These are phyloP conservation scores for Daedaleopsis sinensis DNA, from an alignment of 768 basidiomycete species.

Conservation along the genomic window DNA sequence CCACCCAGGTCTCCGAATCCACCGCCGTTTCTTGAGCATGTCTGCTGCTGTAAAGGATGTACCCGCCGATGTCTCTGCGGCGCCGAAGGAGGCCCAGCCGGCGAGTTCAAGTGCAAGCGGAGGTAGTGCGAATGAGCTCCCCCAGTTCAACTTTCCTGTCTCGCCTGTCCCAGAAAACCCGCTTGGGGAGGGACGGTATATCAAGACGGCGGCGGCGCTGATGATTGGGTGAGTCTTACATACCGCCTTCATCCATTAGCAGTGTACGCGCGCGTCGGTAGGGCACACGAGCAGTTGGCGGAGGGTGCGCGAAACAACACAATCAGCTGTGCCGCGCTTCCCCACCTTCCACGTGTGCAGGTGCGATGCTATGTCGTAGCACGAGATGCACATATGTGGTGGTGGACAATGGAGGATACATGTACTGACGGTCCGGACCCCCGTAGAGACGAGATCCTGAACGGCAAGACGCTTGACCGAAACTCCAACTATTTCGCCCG, in stretches of 20 bases:
- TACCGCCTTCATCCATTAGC: not conserved
- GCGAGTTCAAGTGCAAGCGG: not conserved
- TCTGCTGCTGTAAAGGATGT: not conserved
- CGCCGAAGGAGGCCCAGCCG: not conserved
- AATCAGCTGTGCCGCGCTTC: not conserved
- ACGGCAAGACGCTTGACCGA: slow-evolving; percentile 85
- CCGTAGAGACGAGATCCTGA: slow-evolving; percentile 84
- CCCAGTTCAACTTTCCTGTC: slow-evolving; percentile 44
- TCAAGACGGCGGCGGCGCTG: slow-evolving; percentile 73
- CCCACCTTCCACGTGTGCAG: not conserved
- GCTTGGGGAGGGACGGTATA: slow-evolving; percentile 68
- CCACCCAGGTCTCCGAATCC: not conserved
- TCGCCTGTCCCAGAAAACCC: slow-evolving; percentile 67
- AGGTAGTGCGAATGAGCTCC: slow-evolving; percentile 4
- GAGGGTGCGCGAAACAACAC: not conserved
- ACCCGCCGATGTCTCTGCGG: not conserved
- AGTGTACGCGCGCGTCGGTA: not conserved
- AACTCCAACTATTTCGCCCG: slow-evolving; percentile 88
- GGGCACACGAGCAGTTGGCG: not conserved
- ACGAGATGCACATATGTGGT: no score
- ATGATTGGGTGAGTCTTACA: slow-evolving; percentile 76
- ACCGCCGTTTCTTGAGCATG: not conserved
- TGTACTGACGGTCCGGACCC: not conserved
- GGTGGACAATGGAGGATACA: not conserved
- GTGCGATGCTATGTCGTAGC: not conserved